Evolutionary conservation across 805 yeast genomes (phyloP).

Genomic region (Candida chauliodis): DNA sequence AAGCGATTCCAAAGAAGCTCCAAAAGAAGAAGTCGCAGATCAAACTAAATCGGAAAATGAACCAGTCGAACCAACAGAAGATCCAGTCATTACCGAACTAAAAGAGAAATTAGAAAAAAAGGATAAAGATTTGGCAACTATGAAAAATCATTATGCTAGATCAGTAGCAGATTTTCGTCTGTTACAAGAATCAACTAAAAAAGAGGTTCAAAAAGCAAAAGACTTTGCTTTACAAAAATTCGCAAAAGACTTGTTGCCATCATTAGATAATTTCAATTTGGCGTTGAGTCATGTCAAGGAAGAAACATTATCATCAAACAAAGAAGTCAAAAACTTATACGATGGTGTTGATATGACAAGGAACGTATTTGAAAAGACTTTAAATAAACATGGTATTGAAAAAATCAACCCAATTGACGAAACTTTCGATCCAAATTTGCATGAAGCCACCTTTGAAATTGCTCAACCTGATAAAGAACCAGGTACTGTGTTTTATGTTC

Average conservation of each 20-base stretch:
- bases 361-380: slow-evolving; percentile 79
- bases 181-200: slow-evolving; percentile 84
- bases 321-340: slow-evolving; percentile 68
- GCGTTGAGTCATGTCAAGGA: slow-evolving; percentile 72
- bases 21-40: slow-evolving; percentile 10
- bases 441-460: slow-evolving; percentile 88
- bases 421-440: slow-evolving; percentile 83
- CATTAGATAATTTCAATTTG: slow-evolving; percentile 85
- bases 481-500: slow-evolving; percentile 89
- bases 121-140: slow-evolving; percentile 71
- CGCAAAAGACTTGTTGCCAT: slow-evolving; percentile 84
- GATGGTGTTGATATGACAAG: slow-evolving; percentile 92
- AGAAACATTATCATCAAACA: slow-evolving; percentile 54
- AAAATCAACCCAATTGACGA: slow-evolving; percentile 84
- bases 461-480: slow-evolving; percentile 87
- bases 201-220: slow-evolving; percentile 80
- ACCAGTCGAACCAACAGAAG: slow-evolving; percentile 14
- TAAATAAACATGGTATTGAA: slow-evolving; percentile 71
- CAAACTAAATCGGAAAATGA: slow-evolving; percentile 11
- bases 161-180: slow-evolving; percentile 91
- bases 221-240: slow-evolving; percentile 91
- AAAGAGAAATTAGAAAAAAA: slow-evolving; percentile 55
- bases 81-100: slow-evolving; percentile 26
- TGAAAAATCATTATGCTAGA: slow-evolving; percentile 79
- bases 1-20: slow-evolving; percentile 13